These are phyloP conservation scores for Fusarium sp. DNA, from an alignment of 2,329 filamentous ascomycete genomes.

Conservation along the genomic window DNA sequence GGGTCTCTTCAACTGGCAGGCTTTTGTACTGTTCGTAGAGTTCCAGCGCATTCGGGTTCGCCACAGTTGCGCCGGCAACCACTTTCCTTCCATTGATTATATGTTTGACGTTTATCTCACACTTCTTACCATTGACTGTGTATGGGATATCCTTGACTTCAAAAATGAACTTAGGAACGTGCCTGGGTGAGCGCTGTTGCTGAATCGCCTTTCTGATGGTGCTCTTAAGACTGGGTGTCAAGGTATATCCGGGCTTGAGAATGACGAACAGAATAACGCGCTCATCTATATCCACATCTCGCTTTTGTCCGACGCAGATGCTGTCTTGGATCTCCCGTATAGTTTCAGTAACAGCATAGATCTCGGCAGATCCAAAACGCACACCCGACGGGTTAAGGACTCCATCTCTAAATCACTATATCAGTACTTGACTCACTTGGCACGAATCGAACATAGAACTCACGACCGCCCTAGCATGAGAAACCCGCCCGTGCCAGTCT, in stretches of 20 bases:
- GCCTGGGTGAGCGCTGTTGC: not conserved
- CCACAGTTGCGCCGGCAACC: not conserved
- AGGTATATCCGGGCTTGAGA: not conserved
- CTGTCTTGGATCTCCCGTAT: not conserved
- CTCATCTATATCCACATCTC: not conserved
- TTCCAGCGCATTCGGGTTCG: not conserved
- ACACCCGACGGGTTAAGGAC: slow-evolving; percentile 4
- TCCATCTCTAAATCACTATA: not conserved
- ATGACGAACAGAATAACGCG: slow-evolving; percentile 1
- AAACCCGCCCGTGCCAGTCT: not conserved
- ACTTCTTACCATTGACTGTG: slow-evolving; percentile 3
- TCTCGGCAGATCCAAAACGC: not conserved
- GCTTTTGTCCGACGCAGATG: slow-evolving; percentile 4
- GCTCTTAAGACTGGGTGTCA: not conserved
- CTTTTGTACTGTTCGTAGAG: not conserved
- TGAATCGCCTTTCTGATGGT: not conserved
- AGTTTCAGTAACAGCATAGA: not conserved
- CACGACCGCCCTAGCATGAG: slow-evolving; percentile 4
- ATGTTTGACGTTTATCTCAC: slow-evolving; percentile 4
- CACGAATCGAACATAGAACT: not conserved
- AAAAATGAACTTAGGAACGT: not conserved
- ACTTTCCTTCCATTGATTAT: not conserved
- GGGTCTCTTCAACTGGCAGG: too few relatives aligned
- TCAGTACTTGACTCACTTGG: too few relatives aligned
- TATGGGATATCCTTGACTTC: not conserved